Base-by-base conservation (phyloP, 2,329 filamentous ascomycete genomes). In the Aureobasidium lini region DNA sequence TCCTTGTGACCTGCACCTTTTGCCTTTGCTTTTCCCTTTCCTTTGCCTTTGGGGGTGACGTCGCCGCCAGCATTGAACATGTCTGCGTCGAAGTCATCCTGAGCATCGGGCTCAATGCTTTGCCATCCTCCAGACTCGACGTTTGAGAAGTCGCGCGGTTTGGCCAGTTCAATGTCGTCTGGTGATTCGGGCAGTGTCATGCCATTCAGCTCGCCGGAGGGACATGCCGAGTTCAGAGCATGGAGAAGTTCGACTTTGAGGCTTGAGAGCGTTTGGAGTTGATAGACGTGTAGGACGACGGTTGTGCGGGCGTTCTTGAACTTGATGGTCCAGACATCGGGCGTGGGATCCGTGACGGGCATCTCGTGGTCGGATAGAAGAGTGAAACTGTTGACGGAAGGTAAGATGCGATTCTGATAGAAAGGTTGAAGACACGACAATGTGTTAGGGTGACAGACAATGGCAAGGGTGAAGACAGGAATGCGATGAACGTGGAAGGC, bases 261-360 rank as follows among this genome's bases (percentile, higher is more conserved):
- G 1, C 67, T 66, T 13, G 64, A 44, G 58, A 79, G 72, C 50
- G 71, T 69, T 57, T 72, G 66, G 6, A 77, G 69, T 0, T 75
- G 75, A 54, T 77, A 72, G 64, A 72, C 68, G 67, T 79, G 75
- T 0, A 80, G 71, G 43, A 79, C 66, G 62, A 79, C 66, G 36
- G 77, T 79, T 34, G 72, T 76, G 49, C 72, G 74, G 66, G 72
- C 67, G 57, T 74, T 68, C 64, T 79, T 80, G 65, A 79, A 73
- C 60, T 76, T 76, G 32, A 80, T 70, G 1, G 76, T 79, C 66
- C 67, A 71, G 15, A 70, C 72, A 16, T 62, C 61, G 6, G 69
- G 63, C 23, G 63, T 67, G 31, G 71, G 67, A 28, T 62, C 61
- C 47, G 66, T 64, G 39, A 64, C 57, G 11, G 66, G 61, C 61